These are phyloP conservation scores for Saccharomycopsis fodiens DNA, from an alignment of 805 yeast genomes.

Conservation along the genomic window DNA sequence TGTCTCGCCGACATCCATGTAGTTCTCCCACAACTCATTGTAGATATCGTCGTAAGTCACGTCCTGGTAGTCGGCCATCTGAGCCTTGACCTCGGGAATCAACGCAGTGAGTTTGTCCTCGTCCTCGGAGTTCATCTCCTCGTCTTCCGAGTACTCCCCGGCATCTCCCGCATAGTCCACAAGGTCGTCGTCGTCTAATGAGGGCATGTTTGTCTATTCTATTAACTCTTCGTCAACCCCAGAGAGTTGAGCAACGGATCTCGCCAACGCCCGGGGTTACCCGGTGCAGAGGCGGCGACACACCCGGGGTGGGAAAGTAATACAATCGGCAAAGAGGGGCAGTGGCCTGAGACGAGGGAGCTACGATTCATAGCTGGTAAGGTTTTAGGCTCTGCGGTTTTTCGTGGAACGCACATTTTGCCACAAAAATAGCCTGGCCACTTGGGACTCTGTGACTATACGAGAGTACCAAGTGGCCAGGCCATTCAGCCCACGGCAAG, in stretches of 20 bases:
- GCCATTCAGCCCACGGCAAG: too few species aligned
- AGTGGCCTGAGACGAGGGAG: too few species aligned
- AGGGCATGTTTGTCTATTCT: not conserved
- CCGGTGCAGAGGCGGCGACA: too few species aligned
- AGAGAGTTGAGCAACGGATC: conserved; percentile 72
- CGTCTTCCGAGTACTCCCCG: conserved; percentile 25
- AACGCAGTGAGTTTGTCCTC: conserved; percentile 34
- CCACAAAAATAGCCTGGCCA: too few species aligned
- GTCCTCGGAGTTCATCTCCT: conserved; percentile 33
- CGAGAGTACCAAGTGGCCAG: too few species aligned
- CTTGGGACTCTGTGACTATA: too few species aligned
- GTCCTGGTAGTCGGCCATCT: conserved; percentile 31
- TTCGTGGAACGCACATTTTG: too few species aligned
- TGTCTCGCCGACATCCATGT: conserved; percentile 46
- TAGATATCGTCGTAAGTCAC: conserved; percentile 45
- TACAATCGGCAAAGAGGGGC: too few species aligned
- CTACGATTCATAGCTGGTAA: too few species aligned
- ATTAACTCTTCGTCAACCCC: too few species aligned
- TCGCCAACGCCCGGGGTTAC: conserved; percentile 48
- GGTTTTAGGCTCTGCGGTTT: too few species aligned
- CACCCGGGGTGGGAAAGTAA: too few species aligned
- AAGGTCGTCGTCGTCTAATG: conserved; percentile 24
- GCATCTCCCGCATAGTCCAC: conserved; percentile 27
- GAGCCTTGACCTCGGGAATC: conserved; percentile 36
- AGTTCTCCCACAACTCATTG: conserved; percentile 52